A percentile compares a stretch with the other conserved stretches of the same genome.
Conservation (phyloP, 2,329 filamentous ascomycete genomes). For the Berkeleyomyces basicola region DNA sequence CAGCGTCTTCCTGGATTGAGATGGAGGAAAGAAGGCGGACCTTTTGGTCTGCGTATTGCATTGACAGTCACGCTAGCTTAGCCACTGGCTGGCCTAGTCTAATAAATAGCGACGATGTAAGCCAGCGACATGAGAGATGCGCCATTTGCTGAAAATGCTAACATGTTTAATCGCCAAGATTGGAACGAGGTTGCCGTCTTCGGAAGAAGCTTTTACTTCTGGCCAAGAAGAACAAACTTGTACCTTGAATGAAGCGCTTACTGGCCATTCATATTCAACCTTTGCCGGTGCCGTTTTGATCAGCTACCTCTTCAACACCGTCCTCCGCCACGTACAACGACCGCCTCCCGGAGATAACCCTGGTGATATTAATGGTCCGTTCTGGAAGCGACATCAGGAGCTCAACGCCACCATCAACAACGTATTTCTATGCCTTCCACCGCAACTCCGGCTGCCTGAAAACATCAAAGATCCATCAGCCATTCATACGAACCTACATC, state of each 20-base stretch:
- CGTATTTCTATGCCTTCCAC: slow-evolving; percentile 62
- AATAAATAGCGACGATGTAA: slow-evolving; percentile 54
- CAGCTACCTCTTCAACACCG: slow-evolving; percentile 63
- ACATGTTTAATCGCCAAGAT: slow-evolving; percentile 30
- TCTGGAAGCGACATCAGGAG: slow-evolving; percentile 71
- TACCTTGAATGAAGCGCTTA: slow-evolving; percentile 47
- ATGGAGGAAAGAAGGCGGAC: slow-evolving; percentile 58
- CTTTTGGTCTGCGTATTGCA: slow-evolving; percentile 73
- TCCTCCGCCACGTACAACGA: slow-evolving; percentile 65
- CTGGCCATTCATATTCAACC: slow-evolving; percentile 45
- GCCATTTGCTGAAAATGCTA: neutral
- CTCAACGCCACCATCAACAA: slow-evolving; percentile 69
- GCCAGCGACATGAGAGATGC: slow-evolving; percentile 11
- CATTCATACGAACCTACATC: slow-evolving; percentile 71
- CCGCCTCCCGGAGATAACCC: slow-evolving; percentile 51
- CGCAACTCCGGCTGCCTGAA: slow-evolving; percentile 52
- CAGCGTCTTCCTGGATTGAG: slow-evolving; percentile 67
- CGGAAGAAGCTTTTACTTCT: slow-evolving; percentile 58
- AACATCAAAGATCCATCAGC: slow-evolving; percentile 54
- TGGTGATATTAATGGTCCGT: slow-evolving; percentile 57
- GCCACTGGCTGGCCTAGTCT: slow-evolving; percentile 81
- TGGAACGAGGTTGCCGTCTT: slow-evolving; percentile 61
- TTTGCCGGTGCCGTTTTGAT: slow-evolving; percentile 60
- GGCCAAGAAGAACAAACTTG: slow-evolving; percentile 46
- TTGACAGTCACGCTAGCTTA: slow-evolving; percentile 73